Conservation (phyloP, 495 filamentous ascomycete genomes). For the Penicillium maclennaniae region DNA sequence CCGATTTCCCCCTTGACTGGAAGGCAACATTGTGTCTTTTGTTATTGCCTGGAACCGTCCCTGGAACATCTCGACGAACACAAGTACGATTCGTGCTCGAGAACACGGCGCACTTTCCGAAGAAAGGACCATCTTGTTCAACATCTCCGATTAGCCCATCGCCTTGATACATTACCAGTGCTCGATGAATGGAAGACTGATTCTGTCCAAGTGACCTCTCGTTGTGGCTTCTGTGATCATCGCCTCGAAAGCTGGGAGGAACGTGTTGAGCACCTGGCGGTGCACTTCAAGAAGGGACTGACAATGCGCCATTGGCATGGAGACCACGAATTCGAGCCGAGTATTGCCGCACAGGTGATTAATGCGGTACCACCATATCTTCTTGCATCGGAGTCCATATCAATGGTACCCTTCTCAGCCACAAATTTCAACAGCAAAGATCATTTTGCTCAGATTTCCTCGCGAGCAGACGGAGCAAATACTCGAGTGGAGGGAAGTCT, state of each 20-base stretch:
- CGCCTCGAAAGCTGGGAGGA: constrained; percentile 57
- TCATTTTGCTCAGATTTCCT: constrained; percentile 20
- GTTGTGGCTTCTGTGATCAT: constrained; percentile 63
- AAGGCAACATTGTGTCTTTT: constrained; percentile 35
- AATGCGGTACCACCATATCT: constrained; percentile 57
- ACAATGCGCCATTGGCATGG: constrained; percentile 67
- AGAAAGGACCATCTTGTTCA: constrained; percentile 73
- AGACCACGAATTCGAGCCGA: constrained; percentile 62
- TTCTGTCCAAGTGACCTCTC: constrained; percentile 55
- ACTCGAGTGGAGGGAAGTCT: too few species aligned
- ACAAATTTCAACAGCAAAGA: constrained; percentile 10
- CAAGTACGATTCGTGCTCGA: constrained; percentile 58
- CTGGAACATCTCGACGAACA: constrained; percentile 29
- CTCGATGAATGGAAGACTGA: constrained; percentile 70
- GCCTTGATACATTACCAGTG: constrained; percentile 51
- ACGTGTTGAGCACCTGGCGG: constrained; percentile 58
- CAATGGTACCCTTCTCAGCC: constrained; percentile 26
- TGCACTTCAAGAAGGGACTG: constrained; percentile 59
- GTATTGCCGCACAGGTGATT: constrained; percentile 58
- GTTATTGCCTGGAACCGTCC: constrained; percentile 15
- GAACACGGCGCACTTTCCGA: constrained; percentile 65
- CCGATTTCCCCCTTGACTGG: constrained; percentile 45
- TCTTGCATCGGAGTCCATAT: constrained; percentile 23
- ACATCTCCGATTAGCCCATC: constrained; percentile 67
- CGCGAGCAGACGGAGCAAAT: constrained; percentile 3